Evolutionary conservation across 208 protist genomes (phyloP).

Genomic region (Acanthamoeba royreba): DNA sequence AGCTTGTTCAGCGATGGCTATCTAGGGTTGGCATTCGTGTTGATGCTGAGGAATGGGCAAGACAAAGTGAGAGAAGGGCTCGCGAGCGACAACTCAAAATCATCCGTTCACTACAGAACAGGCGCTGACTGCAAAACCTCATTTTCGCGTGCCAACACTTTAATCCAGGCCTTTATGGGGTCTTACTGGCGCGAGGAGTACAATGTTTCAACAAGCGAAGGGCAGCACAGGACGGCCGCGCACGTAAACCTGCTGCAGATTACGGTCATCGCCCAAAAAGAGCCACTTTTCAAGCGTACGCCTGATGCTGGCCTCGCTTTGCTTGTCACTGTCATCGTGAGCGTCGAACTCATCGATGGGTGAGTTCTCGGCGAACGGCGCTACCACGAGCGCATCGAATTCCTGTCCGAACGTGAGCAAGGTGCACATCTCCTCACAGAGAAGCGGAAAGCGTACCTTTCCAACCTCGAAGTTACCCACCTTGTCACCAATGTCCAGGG

Average conservation of each 20-base stretch:
- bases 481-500: conserved; percentile 45
- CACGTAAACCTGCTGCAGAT: conserved; percentile 59
- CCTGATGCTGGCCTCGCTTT: conserved; percentile 54
- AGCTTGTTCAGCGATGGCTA: background rate
- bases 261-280: conserved; percentile 73
- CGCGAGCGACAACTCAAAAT: background rate
- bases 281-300: conserved; percentile 73
- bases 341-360: conserved; percentile 72
- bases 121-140: no score
- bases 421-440: background rate
- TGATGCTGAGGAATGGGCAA: background rate
- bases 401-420: conserved; percentile 30
- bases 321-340: background rate
- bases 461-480: conserved; percentile 67
- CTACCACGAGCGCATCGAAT: conserved; percentile 74
- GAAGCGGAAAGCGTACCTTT: background rate
- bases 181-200: no score
- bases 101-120: no score
- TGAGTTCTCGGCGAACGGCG: conserved; percentile 31
- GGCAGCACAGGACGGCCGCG: conserved; percentile 37
- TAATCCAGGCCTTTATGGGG: no score
- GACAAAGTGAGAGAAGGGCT: background rate
- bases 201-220: no score
- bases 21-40: background rate
- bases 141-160: no score